Evolutionary conservation across 768 basidiomycete species (phyloP).

Genomic region (Kwoniella europaea): DNA sequence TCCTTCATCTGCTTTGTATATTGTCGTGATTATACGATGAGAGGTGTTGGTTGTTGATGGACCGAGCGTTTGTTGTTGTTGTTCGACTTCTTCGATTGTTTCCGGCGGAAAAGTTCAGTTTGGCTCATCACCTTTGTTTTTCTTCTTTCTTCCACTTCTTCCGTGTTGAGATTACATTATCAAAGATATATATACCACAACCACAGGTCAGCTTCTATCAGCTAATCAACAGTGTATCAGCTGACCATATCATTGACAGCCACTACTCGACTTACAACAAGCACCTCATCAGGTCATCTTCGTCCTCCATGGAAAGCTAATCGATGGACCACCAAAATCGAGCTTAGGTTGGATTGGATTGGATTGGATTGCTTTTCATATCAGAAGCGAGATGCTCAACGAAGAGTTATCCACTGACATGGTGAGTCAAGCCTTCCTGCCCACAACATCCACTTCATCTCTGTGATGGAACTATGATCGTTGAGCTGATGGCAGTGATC

Average conservation of each 20-base stretch:
- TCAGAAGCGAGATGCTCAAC: slow-evolving; percentile 45
- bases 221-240: no score
- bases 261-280: no score
- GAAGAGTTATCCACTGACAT: slow-evolving; percentile 56
- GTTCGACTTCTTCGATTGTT: slow-evolving; percentile 1
- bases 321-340: background rate
- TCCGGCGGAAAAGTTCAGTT: slow-evolving; percentile 1
- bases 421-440: slow-evolving; percentile 27
- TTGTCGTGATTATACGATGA: background rate
- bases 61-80: slow-evolving; percentile 2
- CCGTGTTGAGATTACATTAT: no score
- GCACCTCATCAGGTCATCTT: no score
- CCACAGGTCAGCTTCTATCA: no score
- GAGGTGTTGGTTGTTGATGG: background rate
- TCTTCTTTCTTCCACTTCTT: no score
- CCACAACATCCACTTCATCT: background rate
- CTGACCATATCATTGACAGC: no score
- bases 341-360: slow-evolving; percentile 6
- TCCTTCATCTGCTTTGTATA: background rate
- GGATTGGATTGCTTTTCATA: no score
- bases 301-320: no score
- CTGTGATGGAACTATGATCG: background rate
- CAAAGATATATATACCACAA: no score
- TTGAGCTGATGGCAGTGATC: background rate
- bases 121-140: no score